A percentile compares a stretch with the other conserved stretches of the same genome.
Evolutionary conservation across 345 rosid genomes (phyloP).

Genomic region (Mallotus nudiflorus): DNA sequence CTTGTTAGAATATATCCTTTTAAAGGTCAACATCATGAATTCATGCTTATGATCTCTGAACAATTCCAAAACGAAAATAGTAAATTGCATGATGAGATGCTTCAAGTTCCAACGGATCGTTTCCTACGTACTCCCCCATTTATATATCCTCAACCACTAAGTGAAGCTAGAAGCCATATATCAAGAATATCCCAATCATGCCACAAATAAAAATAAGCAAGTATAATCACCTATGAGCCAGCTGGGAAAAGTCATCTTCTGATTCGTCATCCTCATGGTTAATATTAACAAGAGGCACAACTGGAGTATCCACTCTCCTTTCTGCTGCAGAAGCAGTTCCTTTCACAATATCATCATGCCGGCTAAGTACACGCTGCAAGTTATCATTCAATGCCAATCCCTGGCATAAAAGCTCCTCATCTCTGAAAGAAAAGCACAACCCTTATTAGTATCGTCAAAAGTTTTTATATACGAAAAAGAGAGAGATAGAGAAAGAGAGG

Average conservation of each 20-base stretch:
- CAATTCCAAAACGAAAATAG: background rate
- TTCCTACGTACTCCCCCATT: background rate
- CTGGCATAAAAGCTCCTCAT: constrained; percentile 78
- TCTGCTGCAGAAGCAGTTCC: constrained; percentile 46
- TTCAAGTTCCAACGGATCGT: background rate
- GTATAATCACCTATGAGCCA: constrained; percentile 65
- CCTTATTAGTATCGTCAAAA: constrained; percentile 22
- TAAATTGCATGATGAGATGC: background rate
- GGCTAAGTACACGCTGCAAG: constrained; percentile 78
- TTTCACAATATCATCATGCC: constrained; percentile 76
- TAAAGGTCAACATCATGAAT: background rate
- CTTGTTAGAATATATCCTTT: constrained; percentile 9
- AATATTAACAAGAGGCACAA: constrained; percentile 54
- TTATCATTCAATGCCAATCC: constrained; percentile 83
- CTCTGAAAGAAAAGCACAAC: constrained; percentile 41
- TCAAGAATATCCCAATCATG: background rate
- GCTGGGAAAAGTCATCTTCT: constrained; percentile 86
- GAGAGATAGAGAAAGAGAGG: too few relatives aligned
- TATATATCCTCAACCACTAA: too few relatives aligned
- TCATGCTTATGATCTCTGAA: background rate
- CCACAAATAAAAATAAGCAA: background rate
- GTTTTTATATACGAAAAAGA: constrained; percentile 10
- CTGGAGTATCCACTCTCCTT: constrained; percentile 36
- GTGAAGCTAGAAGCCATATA: background rate
- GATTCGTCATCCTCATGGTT: constrained; percentile 78